Percentiles rank a stretch among this genome's conserved stretches.
Evolutionary conservation across 2,329 filamentous ascomycete genomes (phyloP).

Genomic region (Plectosphaerella sp.): DNA sequence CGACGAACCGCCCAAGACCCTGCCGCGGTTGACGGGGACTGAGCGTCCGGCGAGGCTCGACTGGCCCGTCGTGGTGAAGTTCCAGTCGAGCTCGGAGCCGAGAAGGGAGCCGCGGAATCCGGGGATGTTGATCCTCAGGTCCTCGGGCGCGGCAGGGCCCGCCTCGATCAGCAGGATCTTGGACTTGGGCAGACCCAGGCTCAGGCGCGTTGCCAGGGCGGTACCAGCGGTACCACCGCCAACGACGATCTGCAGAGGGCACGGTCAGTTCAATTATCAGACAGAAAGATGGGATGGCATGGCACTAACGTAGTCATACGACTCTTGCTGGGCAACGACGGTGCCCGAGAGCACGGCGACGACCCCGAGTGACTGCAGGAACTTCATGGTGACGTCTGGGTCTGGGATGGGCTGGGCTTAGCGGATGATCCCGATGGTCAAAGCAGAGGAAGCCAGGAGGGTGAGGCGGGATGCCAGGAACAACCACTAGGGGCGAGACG

Average conservation of each 20-base stretch:
- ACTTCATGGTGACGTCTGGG: too few relatives aligned
- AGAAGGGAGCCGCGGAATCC: slow-evolving; percentile 23
- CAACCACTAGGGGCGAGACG: too few relatives aligned
- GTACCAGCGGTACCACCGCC: slow-evolving; percentile 9
- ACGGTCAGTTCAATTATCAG: not conserved
- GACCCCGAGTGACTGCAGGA: too few relatives aligned
- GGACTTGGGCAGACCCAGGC: slow-evolving; percentile 20
- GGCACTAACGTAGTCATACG: too few relatives aligned
- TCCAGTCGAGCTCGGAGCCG: slow-evolving; percentile 30
- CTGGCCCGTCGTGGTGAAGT: slow-evolving; percentile 38
- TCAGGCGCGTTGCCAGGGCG: slow-evolving; percentile 18
- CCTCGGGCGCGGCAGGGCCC: slow-evolving; percentile 20
- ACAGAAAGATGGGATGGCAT: not conserved
- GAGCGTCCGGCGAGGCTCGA: slow-evolving; percentile 29
- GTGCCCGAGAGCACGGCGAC: too few relatives aligned
- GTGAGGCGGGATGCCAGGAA: too few relatives aligned
- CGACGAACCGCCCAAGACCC: slow-evolving; percentile 43
- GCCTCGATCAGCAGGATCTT: slow-evolving; percentile 24
- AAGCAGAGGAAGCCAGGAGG: too few relatives aligned
- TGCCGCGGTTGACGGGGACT: slow-evolving; percentile 38
- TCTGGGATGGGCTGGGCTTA: too few relatives aligned
- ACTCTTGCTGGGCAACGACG: too few relatives aligned
- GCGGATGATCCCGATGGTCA: too few relatives aligned
- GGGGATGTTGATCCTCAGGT: slow-evolving; percentile 25
- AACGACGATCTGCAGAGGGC: slow-evolving; percentile 8